These are phyloP conservation scores for Sphaerulina musiva DNA, from an alignment of 2,329 filamentous ascomycete species.

Conservation along the genomic window DNA sequence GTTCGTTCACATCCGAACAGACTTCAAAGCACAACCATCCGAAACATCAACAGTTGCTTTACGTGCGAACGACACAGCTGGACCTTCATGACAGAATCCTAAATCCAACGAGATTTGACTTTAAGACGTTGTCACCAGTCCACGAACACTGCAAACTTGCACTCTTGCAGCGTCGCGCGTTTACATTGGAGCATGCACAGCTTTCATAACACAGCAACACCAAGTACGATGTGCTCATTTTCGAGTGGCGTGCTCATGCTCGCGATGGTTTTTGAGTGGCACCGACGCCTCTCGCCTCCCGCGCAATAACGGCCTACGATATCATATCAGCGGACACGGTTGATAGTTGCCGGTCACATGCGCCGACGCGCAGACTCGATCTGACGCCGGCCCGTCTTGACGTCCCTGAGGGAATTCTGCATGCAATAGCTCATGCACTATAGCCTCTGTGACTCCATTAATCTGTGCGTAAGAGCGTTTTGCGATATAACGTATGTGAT, in stretches of 20 bases:
- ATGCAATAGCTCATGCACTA: constrained; percentile 6
- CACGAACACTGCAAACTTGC: too few relatives aligned
- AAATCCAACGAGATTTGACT: neutral
- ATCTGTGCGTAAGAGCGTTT: neutral
- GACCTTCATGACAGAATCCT: constrained; percentile 7
- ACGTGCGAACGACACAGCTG: neutral
- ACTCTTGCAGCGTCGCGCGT: too few relatives aligned
- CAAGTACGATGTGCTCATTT: too few relatives aligned
- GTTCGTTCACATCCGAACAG: neutral
- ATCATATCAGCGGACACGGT: neutral
- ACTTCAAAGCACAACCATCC: neutral
- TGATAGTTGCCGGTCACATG: constrained; percentile 4
- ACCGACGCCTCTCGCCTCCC: neutral
- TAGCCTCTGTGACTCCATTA: neutral
- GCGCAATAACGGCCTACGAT: neutral
- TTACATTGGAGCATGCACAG: too few relatives aligned
- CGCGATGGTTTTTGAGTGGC: neutral
- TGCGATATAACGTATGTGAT: neutral
- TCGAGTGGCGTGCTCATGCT: too few relatives aligned
- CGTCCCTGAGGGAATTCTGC: neutral
- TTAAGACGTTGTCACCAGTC: neutral
- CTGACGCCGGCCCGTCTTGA: neutral
- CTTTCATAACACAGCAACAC: too few relatives aligned
- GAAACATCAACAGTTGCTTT: neutral
- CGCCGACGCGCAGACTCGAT: neutral